phyloP scores from a whole-genome alignment of 257 asterid genomes.

The Fraxinus cuspidata region DNA sequence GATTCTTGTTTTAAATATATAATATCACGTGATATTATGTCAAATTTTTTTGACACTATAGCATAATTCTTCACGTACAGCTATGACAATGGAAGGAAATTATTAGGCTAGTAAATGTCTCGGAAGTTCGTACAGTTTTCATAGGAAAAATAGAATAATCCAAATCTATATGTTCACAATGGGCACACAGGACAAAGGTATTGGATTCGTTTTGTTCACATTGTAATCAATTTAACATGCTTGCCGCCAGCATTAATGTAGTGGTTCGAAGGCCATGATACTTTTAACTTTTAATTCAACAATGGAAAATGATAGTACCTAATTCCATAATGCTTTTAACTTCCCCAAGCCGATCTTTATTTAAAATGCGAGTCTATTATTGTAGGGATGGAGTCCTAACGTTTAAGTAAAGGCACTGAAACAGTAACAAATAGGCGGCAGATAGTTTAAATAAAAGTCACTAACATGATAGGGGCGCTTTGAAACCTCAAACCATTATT shows the following conservation, averaged over 20 bases:
- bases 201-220: conserved; percentile 20
- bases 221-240: not conserved
- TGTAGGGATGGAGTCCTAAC: not conserved
- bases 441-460: not conserved
- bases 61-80: not conserved
- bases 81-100: not conserved
- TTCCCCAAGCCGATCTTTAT: too few relatives aligned
- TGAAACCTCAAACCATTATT: not conserved
- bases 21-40: too few relatives aligned
- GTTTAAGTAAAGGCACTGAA: not conserved
- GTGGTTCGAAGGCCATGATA: not conserved
- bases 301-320: too few relatives aligned
- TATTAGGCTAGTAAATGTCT: too few relatives aligned
- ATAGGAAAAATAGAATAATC: not conserved
- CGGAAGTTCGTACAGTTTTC: not conserved
- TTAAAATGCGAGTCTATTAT: not conserved
- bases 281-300: not conserved
- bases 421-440: not conserved
- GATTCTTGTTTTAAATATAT: too few relatives aligned
- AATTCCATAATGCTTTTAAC: too few relatives aligned
- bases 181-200: conserved; percentile 23
- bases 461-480: not conserved
- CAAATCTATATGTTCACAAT: conserved; percentile 19
- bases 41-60: too few relatives aligned
- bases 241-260: not conserved